These are phyloP conservation scores for Coemansia sp. DNA, from an alignment of 192 early-diverging fungal genomes.

Conservation along the genomic window DNA sequence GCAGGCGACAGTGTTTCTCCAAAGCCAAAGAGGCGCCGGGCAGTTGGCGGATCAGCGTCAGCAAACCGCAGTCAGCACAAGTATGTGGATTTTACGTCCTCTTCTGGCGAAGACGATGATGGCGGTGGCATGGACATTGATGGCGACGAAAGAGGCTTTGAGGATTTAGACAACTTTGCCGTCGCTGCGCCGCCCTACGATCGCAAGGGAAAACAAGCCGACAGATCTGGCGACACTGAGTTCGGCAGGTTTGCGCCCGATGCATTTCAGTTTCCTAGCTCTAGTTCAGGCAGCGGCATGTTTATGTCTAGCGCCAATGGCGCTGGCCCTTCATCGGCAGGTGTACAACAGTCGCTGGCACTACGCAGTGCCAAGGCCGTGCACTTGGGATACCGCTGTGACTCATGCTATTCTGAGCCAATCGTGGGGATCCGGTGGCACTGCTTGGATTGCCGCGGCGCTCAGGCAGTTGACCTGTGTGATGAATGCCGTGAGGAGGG, in stretches of 20 bases:
- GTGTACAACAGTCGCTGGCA: constrained; percentile 16
- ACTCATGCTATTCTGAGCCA: constrained; percentile 70
- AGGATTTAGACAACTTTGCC: constrained; percentile 15
- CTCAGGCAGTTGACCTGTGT: constrained; percentile 69
- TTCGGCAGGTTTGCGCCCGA: not conserved
- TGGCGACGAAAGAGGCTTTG: constrained; percentile 10
- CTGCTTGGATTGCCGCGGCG: constrained; percentile 64
- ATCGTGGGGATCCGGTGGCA: constrained; percentile 72
- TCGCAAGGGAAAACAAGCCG: constrained; percentile 50
- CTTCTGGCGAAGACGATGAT: constrained; percentile 25
- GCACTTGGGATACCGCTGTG: constrained; percentile 60
- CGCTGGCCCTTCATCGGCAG: constrained; percentile 7
- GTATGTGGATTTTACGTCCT: constrained; percentile 50
- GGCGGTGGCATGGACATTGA: not conserved
- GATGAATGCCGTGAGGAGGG: constrained; percentile 65
- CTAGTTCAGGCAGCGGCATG: not conserved
- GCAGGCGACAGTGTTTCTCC: not conserved
- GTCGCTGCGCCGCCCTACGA: constrained; percentile 19
- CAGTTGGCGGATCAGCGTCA: constrained; percentile 6
- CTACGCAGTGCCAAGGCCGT: constrained; percentile 41
- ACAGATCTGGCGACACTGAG: constrained; percentile 18
- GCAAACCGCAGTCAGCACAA: constrained; percentile 16
- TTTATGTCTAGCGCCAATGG: not conserved
- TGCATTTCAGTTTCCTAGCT: not conserved
- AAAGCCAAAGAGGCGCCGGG: constrained; percentile 34